Evolutionary conservation across 108 stramenopile genomes (phyloP), one percentile per base, ranked within the genome.

Genomic region (Hondaea fermentalgiana): DNA sequence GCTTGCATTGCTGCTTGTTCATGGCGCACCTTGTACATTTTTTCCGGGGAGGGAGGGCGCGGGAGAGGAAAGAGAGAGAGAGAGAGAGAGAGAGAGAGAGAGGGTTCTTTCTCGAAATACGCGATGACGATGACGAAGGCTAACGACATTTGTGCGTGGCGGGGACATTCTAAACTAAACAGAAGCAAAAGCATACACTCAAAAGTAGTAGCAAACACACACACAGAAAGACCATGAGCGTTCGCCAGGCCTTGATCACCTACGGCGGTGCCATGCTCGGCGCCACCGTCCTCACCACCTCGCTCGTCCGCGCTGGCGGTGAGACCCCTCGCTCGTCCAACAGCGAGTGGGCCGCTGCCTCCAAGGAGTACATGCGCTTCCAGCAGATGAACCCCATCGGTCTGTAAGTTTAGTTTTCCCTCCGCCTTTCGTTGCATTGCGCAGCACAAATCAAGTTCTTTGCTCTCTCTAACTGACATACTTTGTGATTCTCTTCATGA

Each of bases 341-440:
- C 25, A 17, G 19, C 19, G 87, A 89, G 72, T 89, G 89, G 89
- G 23, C n/a, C 23, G 83, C 42, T 51, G 89, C 89, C 49, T n/a
- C 5, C 10, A 87, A 57, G 49, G 69, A 71, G 45, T 89, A 89
- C 89, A 87, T 89, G 89, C 58, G 60, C 59, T 87, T 57, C 72
- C 72, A 89, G 45, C 35, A 87, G 58, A 89, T 89, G 89, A 89
- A 89, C 83, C 89, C 89, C 44, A 76, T 89, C 58, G 87, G 44
- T 44, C 83, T 76, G 64, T 69, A 69, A 69, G 64, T 69, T 69
- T 69, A 1, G 14, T 16, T 8, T 55, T 57, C 16, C 55, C 55
- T 35, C 35, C 0, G 35, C 35, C 35, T 35, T 35, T 35, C 35
- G 35, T 35, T 2, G 35, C 35, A 35, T 35, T 35, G 35, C 35